Conservation (phyloP, 768 basidiomycete genomes). For the Amanita exitialis region DNA sequence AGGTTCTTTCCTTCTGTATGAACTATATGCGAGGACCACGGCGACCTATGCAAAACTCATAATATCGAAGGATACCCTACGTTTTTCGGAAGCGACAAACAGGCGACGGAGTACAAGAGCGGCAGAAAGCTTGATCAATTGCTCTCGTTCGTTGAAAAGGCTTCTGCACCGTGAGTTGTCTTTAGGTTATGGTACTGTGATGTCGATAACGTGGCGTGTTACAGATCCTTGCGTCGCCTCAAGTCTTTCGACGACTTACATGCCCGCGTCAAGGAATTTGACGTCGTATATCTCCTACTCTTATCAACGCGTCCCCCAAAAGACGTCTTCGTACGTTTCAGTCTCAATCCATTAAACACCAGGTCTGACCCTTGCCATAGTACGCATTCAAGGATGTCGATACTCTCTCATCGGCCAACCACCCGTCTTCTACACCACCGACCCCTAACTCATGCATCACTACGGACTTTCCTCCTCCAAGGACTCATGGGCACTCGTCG, state of each 20-base stretch:
- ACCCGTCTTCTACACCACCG: slow-evolving; percentile 29
- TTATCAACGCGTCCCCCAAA: slow-evolving; percentile 29
- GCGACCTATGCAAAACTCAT: slow-evolving; percentile 53
- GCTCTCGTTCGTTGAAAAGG: slow-evolving; percentile 65
- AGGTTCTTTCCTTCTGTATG: not conserved
- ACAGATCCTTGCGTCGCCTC: not conserved
- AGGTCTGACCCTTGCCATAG: slow-evolving; percentile 12
- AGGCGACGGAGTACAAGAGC: slow-evolving; percentile 66
- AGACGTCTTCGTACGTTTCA: slow-evolving; percentile 21
- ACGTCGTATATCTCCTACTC: slow-evolving; percentile 48
- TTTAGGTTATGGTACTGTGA: not conserved
- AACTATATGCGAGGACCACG: slow-evolving; percentile 26
- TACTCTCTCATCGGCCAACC: slow-evolving; percentile 38
- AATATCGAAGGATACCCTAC: slow-evolving; percentile 79
- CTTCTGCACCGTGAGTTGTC: slow-evolving; percentile 53
- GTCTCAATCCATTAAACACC: not conserved
- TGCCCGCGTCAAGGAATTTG: slow-evolving; percentile 28
- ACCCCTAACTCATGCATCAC: slow-evolving; percentile 23
- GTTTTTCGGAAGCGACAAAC: slow-evolving; percentile 45
- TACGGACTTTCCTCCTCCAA: slow-evolving; percentile 22
- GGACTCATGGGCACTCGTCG: slow-evolving; percentile 54
- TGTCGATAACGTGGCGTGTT: slow-evolving; percentile 29
- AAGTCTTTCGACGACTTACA: slow-evolving; percentile 24
- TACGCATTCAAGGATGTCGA: slow-evolving; percentile 24
- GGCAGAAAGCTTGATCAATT: slow-evolving; percentile 64